Base-by-base conservation (phyloP, 2,329 filamentous ascomycete species). In the Hymenoscyphus fructigenus region DNA sequence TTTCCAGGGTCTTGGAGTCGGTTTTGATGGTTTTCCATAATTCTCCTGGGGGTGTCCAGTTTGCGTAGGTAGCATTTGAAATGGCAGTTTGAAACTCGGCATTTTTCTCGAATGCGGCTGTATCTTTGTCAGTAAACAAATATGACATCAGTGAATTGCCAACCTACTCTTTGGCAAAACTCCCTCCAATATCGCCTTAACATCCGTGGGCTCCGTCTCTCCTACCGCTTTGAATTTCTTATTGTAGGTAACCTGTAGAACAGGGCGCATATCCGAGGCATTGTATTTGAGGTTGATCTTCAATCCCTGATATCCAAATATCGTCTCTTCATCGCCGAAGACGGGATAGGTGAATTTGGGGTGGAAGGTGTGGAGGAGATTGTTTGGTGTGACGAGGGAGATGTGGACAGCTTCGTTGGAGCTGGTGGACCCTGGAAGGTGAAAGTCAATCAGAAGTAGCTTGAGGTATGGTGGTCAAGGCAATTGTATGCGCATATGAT, bases 281-380 rank as follows among this genome's bases (percentile, higher is more conserved):
- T 87, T 81, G 71, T 82, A 89, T 67, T 87, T 87, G 63, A 98
- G 80, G 68, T 87, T 85, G 74, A 98, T 89, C 69, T 87, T 87
- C 63, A 97, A 84, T 62, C 88, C 87, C 75, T 92, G 89, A 81
- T 97, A 97, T 44, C 94, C 94, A 72, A 96, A 93, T 69, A 98
- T 94, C 34, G 84, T 85, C 78, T 99, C 93, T 9, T 95, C 89
- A n/a, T 98, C 90, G 73, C 92, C 92, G 71, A 98, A 97, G 68
- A 99, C 90, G 1, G 92, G 82, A 77, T 98, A 97, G 20, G 94
- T 97, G 76, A 93, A 96, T 74, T 86, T 85, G 0, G 95, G 96
- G 66, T 91, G 84, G 77, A 99, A 98, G 32, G 85, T 84, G 29
- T 85, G 83, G 70, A 89, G 79, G 36, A 83, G 85, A 71, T 85